Base-by-base conservation (phyloP, 345 rosid species). In the Cardamine chenopodiifolia region DNA sequence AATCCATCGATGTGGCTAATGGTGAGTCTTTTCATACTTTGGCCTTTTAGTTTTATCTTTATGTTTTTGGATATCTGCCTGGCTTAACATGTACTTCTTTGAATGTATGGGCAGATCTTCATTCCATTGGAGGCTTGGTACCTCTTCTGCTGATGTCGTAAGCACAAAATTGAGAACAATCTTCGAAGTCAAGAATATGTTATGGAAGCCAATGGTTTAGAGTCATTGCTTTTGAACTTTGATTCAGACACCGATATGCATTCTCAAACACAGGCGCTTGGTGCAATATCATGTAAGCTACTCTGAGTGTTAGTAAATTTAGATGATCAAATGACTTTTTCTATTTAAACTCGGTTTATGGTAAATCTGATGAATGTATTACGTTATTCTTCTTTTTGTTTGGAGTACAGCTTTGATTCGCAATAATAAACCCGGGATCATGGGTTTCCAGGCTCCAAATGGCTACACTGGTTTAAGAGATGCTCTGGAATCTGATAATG, bases 101-200 rank as follows among this genome's bases (percentile, higher is more conserved):
- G 35, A 69, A 19, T 70, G 61, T 44, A 32, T 54, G 74, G 5
- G n/a, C 23, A 69, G 75, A 62, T 71, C 68, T 64, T 53, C 75
- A 77, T 54, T 70, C 80, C 5, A 17, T 76, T 57, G 76, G 76
- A 55, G 77, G 76, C 19, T 71, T 78, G 45, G 67, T 57, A 0
- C 76, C 72, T 48, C 68, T 78, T 58, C 96, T 71, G 95, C 96
- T 0, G 95, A 89, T 18, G 96, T 94, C 31, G 78, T 90, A 26
- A 80, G 88, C 66, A 91, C 98, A 26, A 82, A 34, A 97, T 88
- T 69, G 93, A 91, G 85, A 94, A 94, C 83, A 94, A 94, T 75
- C 96, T 96, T 34, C 79, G 70, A 54, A 83, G 98, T 71, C 98
- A 94, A 76, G 63, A 72, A 52, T 32, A 14, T 0, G 78, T 72